Conservation (phyloP, 805 yeast species). For the Saccharomycopsis vini region DNA sequence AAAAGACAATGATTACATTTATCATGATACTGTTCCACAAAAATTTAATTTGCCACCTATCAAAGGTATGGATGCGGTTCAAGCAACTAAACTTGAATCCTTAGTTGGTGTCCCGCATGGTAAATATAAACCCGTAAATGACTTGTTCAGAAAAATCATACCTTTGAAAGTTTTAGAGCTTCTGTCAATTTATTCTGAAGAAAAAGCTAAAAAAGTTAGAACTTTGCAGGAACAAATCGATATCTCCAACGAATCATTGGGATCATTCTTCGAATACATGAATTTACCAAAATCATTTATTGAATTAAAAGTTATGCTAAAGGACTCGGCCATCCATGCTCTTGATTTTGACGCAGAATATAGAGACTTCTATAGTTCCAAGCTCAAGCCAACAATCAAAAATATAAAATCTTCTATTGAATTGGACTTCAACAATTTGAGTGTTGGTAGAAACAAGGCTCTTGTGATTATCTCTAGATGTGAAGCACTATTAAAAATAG, state of each 20-base stretch:
- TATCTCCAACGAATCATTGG: constrained; percentile 68
- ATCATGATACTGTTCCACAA: constrained; percentile 69
- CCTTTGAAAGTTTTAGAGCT: constrained; percentile 85
- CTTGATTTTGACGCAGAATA: constrained; percentile 27
- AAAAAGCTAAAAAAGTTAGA: constrained; percentile 69
- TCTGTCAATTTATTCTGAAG: constrained; percentile 81
- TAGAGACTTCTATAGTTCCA: constrained; percentile 20
- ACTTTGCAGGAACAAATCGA: constrained; percentile 66
- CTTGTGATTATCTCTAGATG: constrained; percentile 28
- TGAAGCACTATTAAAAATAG: constrained; percentile 28
- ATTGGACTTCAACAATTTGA: constrained; percentile 26
- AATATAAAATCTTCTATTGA: constrained; percentile 23
- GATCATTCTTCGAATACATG: constrained; percentile 67
- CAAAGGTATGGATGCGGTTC: constrained; percentile 60
- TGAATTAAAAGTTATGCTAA: constrained; percentile 34
- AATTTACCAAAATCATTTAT: constrained; percentile 54
- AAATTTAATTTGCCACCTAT: constrained; percentile 52
- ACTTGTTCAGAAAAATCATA: constrained; percentile 68
- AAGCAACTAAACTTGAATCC: constrained; percentile 43
- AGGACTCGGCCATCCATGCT: constrained; percentile 21
- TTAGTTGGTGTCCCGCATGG: constrained; percentile 31
- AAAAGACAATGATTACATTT: constrained; percentile 85
- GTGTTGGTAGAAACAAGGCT: constrained; percentile 30
- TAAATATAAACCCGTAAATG: constrained; percentile 33
- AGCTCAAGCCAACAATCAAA: constrained; percentile 31